phyloP scores from a whole-genome alignment of 108 stramenopile genomes.

The Cylindrotheca closterium region DNA sequence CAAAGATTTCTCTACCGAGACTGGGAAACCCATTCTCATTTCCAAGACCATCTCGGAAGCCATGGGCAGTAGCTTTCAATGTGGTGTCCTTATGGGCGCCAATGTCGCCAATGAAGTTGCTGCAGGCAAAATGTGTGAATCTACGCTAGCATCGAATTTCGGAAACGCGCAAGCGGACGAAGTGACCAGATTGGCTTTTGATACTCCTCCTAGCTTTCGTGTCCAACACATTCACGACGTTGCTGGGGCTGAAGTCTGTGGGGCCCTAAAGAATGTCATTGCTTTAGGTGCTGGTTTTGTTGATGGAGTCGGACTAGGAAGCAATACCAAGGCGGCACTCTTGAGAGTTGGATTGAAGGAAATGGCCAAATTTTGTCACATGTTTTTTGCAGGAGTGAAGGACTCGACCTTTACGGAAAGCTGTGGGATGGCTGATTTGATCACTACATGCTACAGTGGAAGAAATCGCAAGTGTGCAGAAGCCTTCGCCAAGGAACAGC shows the following conservation, averaged over 20 bases:
- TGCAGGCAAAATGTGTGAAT: constrained; percentile 90
- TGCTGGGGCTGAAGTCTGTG: constrained; percentile 92
- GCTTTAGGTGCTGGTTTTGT: constrained; percentile 96
- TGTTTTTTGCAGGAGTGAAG: constrained; percentile 78
- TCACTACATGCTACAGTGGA: constrained; percentile 97
- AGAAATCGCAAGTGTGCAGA: constrained; percentile 94
- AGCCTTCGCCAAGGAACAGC: constrained; percentile 68
- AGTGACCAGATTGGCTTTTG: constrained; percentile 72
- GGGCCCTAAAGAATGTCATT: constrained; percentile 96
- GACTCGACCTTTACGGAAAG: constrained; percentile 87
- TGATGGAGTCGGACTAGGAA: constrained; percentile 84
- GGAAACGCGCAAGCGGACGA: constrained; percentile 69
- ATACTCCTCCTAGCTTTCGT: constrained; percentile 80
- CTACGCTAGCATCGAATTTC: constrained; percentile 91
- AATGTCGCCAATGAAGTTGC: constrained; percentile 97
- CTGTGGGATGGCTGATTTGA: constrained; percentile 97
- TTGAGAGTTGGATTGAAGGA: constrained; percentile 88
- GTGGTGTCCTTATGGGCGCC: constrained; percentile 97
- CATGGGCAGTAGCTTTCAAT: constrained; percentile 73
- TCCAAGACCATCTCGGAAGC: constrained; percentile 69
- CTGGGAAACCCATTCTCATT: constrained; percentile 70
- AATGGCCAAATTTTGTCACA: constrained; percentile 88
- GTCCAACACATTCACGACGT: constrained; percentile 87
- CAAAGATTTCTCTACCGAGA: constrained; percentile 66
- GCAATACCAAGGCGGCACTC: constrained; percentile 97